Conservation (phyloP, 1,284 basidiomycete species). For the Schizophyllum amplum region DNA sequence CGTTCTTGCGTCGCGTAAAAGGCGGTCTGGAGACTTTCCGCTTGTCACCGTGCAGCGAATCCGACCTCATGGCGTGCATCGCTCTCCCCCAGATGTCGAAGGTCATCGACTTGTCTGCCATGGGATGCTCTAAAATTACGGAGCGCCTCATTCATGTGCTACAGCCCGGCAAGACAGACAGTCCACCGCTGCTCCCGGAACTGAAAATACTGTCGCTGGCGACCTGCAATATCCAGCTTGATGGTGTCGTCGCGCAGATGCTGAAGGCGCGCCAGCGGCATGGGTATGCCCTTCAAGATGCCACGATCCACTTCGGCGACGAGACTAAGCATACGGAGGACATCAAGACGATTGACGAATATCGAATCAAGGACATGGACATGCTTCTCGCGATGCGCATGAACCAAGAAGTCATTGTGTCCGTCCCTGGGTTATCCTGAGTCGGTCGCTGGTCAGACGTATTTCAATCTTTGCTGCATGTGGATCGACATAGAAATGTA, state of each 20-base stretch:
- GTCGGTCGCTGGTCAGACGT: too few species aligned
- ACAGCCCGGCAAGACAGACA: background rate
- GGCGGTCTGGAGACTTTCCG: background rate
- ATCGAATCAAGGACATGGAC: too few species aligned
- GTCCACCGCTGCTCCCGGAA: background rate
- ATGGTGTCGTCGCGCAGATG: background rate
- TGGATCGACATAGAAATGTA: too few species aligned
- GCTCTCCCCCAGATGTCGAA: background rate
- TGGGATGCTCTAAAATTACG: background rate
- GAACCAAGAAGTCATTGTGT: too few species aligned
- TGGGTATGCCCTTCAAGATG: background rate
- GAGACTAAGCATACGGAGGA: too few species aligned
- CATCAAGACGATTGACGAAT: too few species aligned
- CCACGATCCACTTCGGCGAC: background rate
- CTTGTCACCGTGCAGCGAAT: background rate
- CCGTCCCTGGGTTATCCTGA: too few species aligned
- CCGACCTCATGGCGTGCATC: background rate
- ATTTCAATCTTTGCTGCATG: too few species aligned
- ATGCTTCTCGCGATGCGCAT: too few species aligned
- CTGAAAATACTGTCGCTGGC: background rate
- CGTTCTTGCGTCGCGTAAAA: background rate
- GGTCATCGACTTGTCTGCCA: background rate
- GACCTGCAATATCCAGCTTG: background rate
- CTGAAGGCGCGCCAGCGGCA: background rate
- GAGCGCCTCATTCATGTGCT: background rate